Conservation (phyloP, 2,329 filamentous ascomycete genomes). For the Nectriaceae sp. region DNA sequence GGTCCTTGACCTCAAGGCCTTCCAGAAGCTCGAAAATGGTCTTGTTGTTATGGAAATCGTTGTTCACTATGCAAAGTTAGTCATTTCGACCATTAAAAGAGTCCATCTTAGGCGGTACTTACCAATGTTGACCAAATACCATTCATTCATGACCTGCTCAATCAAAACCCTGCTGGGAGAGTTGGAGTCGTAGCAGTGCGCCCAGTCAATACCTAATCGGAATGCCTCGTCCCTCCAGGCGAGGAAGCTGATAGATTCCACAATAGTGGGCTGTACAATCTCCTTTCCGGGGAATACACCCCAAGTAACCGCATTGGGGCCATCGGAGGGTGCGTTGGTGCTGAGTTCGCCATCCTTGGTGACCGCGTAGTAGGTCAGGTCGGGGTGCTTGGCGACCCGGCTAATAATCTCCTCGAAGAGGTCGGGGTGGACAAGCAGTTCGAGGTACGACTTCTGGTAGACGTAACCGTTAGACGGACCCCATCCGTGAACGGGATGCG, state of each 20-base stretch:
- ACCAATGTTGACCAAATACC: constrained; percentile 96
- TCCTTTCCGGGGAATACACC: constrained; percentile 98
- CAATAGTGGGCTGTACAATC: constrained; percentile 99
- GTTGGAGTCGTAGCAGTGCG: constrained; percentile 78
- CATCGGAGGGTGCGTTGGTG: constrained; percentile 82
- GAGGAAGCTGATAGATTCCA: constrained; percentile 95
- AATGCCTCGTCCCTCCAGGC: constrained; percentile 99
- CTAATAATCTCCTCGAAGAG: constrained; percentile 75
- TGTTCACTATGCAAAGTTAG: constrained; percentile 69
- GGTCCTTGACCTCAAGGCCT: constrained; percentile 67
- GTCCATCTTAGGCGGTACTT: constrained; percentile 36
- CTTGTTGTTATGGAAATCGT: constrained; percentile 86
- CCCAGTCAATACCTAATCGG: constrained; percentile 90
- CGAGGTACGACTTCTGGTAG: constrained; percentile 97
- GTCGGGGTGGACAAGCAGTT: constrained; percentile 82
- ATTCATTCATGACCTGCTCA: constrained; percentile 80
- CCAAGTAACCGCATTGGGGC: constrained; percentile 98
- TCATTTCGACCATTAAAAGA: constrained; percentile 5
- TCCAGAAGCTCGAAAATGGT: constrained; percentile 87
- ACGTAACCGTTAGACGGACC: constrained; percentile 94
- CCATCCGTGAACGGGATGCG: constrained; percentile 87
- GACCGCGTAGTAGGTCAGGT: constrained; percentile 93
- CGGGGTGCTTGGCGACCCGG: constrained; percentile 75
- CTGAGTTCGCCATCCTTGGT: constrained; percentile 79
- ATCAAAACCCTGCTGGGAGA: constrained; percentile 81